Evolutionary conservation across 2,329 filamentous ascomycete genomes (phyloP).

Genomic region (Aspergillus sergii): DNA sequence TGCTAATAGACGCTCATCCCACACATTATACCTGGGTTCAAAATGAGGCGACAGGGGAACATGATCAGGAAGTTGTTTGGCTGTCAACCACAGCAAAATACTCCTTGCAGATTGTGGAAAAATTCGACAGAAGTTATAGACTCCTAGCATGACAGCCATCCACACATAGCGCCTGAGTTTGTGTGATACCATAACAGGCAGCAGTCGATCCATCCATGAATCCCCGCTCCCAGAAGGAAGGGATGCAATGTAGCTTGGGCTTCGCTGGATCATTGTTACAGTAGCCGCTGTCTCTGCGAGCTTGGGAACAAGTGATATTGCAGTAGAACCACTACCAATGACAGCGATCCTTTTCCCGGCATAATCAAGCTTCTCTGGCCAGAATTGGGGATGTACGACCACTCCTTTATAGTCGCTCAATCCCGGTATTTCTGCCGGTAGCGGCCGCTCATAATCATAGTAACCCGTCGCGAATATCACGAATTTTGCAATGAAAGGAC

Average conservation of each 20-base stretch:
- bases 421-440: too few relatives aligned
- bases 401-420: too few relatives aligned
- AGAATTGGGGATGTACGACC: background rate
- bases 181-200: background rate
- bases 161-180: background rate
- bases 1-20: constrained; percentile 72
- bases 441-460: too few relatives aligned
- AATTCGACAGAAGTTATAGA: background rate
- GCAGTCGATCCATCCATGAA: background rate
- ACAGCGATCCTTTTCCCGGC: background rate
- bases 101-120: background rate
- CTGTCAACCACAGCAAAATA: background rate
- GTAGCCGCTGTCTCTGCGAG: background rate
- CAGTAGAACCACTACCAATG: background rate
- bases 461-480: too few relatives aligned
- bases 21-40: constrained; percentile 62
- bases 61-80: background rate
- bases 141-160: background rate
- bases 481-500: too few relatives aligned
- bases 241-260: background rate
- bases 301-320: background rate
- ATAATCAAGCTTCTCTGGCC: background rate
- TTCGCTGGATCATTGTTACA: background rate
- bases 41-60: constrained; percentile 52
- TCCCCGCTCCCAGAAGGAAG: background rate